Percentiles rank a stretch among this genome's conserved stretches.
phyloP scores from a whole-genome alignment of 1,284 basidiomycete genomes.

The Neotropicomus parvogracilis region DNA sequence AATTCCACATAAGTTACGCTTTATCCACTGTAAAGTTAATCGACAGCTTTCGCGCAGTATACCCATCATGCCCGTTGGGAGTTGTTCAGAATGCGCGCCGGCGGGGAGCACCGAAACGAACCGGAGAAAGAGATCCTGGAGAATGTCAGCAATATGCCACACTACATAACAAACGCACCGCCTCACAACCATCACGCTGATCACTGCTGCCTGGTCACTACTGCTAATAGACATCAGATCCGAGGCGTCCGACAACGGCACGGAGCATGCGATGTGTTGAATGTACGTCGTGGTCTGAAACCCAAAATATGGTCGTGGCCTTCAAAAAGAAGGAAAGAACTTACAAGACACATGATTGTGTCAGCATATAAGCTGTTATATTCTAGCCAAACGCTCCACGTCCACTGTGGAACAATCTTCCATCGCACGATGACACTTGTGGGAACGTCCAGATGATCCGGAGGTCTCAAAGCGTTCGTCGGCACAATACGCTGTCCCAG shows the following conservation, averaged over 20 bases:
- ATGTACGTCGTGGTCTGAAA: slow-evolving; percentile 53
- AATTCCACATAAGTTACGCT: slow-evolving; percentile 23
- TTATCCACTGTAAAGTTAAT: slow-evolving; percentile 26
- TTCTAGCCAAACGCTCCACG: slow-evolving; percentile 62
- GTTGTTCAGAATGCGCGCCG: slow-evolving; percentile 8
- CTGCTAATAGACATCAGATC: slow-evolving; percentile 1
- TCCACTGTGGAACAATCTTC: slow-evolving; percentile 54
- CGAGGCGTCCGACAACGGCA: neutral
- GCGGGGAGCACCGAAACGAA: slow-evolving; percentile 20
- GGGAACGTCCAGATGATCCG: slow-evolving; percentile 40
- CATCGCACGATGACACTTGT: slow-evolving; percentile 50
- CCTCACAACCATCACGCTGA: slow-evolving; percentile 26
- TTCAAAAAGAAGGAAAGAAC: slow-evolving; percentile 18
- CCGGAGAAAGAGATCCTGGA: slow-evolving; percentile 26
- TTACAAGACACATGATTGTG: slow-evolving; percentile 47
- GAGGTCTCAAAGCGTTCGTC: slow-evolving; percentile 22
- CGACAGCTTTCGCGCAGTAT: slow-evolving; percentile 23
- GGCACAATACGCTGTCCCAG: slow-evolving; percentile 14
- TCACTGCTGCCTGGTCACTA: slow-evolving; percentile 11
- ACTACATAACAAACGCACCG: neutral
- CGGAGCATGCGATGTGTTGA: slow-evolving; percentile 23
- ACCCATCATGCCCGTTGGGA: slow-evolving; percentile 16
- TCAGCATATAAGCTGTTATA: slow-evolving; percentile 47
- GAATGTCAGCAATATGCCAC: slow-evolving; percentile 10
- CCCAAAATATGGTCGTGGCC: slow-evolving; percentile 6